Conservation (phyloP, 345 rosid genomes). For the Eucalyptus tenuipes region DNA sequence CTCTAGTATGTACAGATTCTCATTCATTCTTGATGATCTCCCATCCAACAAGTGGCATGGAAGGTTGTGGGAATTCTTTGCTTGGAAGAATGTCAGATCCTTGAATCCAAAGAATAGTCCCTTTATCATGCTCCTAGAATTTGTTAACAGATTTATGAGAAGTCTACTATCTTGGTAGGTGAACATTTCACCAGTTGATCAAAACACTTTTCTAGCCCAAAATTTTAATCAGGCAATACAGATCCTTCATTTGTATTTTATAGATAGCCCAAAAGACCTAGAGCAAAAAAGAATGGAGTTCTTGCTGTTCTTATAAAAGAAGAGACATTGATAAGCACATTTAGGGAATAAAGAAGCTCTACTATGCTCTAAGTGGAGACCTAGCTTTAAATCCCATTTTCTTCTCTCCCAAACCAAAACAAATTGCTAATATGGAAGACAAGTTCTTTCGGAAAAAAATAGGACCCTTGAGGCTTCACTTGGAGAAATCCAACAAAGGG, state of each 20-base stretch:
- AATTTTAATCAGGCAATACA: background rate
- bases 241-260: background rate
- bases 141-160: background rate
- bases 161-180: background rate
- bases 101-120: background rate
- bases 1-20: background rate
- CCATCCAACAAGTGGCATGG: background rate
- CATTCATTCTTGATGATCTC: background rate
- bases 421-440: background rate
- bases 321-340: background rate
- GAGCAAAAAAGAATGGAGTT: background rate
- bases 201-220: background rate
- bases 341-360: background rate
- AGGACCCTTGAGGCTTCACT: too few species aligned
- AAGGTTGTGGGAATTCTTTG: background rate
- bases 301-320: background rate
- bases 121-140: background rate
- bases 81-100: background rate
- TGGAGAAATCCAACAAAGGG: background rate
- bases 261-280: background rate
- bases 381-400: background rate
- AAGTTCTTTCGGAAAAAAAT: background rate
- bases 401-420: background rate
- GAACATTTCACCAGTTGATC: background rate
- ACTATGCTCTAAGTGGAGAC: background rate